phyloP scores from a whole-genome alignment of 2,329 filamentous ascomycete species.

The Neofusicoccum ribis region DNA sequence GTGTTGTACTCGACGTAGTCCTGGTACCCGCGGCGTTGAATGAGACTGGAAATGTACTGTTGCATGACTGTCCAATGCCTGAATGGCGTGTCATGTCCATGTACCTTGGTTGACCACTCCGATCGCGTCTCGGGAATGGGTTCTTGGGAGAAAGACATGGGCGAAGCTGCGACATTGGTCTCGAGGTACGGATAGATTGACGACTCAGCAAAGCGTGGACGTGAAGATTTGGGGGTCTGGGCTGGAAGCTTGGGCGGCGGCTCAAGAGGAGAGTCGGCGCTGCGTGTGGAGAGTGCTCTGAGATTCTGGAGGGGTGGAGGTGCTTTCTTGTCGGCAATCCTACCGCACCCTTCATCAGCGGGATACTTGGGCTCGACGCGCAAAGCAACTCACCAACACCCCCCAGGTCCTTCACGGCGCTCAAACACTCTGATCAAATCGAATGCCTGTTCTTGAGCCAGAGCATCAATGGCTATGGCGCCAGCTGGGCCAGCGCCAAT shows the following conservation, averaged over 20 bases:
- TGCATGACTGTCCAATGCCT: slow-evolving; percentile 60
- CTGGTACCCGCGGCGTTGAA: slow-evolving; percentile 56
- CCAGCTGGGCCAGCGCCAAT: slow-evolving; percentile 64
- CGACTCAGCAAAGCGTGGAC: slow-evolving; percentile 57
- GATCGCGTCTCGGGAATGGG: slow-evolving; percentile 50
- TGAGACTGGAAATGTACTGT: slow-evolving; percentile 54
- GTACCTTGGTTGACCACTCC: slow-evolving; percentile 45
- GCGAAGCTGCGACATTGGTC: slow-evolving; percentile 60
- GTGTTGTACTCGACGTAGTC: slow-evolving; percentile 58
- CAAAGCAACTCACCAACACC: slow-evolving; percentile 55
- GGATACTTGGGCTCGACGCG: too few species aligned
- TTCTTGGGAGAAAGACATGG: slow-evolving; percentile 64
- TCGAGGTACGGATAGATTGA: slow-evolving; percentile 65
- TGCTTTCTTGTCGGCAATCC: slow-evolving; percentile 29
- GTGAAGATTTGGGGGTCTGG: slow-evolving; percentile 42
- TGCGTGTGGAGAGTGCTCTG: slow-evolving; percentile 52
- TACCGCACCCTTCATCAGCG: not conserved
- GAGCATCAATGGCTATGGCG: slow-evolving; percentile 61
- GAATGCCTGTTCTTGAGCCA: slow-evolving; percentile 60
- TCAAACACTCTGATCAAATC: slow-evolving; percentile 64
- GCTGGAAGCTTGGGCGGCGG: slow-evolving; percentile 53
- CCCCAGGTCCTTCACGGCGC: slow-evolving; percentile 58
- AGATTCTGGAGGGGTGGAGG: slow-evolving; percentile 42
- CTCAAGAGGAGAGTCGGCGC: slow-evolving; percentile 51
- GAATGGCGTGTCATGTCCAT: slow-evolving; percentile 62